phyloP scores from a whole-genome alignment of 2,329 filamentous ascomycete species.

The Aspergillus persii region DNA sequence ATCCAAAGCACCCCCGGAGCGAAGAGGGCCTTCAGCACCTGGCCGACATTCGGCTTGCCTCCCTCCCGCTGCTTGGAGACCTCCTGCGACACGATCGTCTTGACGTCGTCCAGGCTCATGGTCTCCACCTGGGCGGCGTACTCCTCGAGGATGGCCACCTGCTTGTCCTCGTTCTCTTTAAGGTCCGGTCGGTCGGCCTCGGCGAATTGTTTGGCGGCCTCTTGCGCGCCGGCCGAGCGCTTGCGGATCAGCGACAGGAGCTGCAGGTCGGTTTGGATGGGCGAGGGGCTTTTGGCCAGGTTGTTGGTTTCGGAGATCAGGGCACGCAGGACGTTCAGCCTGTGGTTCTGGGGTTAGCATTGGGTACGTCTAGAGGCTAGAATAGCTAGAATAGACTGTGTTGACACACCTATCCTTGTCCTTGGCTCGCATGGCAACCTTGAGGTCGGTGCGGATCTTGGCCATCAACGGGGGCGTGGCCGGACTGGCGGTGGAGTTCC shows the following conservation, averaged over 20 bases:
- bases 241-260: constrained; percentile 48
- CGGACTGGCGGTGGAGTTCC: constrained; percentile 39
- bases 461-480: constrained; percentile 43
- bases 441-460: constrained; percentile 47
- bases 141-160: constrained; percentile 44
- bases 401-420: constrained; percentile 42
- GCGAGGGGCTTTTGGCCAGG: constrained; percentile 45
- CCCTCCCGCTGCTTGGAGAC: constrained; percentile 36
- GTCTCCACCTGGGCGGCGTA: constrained; percentile 44
- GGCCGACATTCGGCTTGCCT: constrained; percentile 38
- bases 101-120: constrained; percentile 42
- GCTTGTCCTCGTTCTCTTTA: constrained; percentile 45
- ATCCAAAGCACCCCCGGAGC: constrained; percentile 40
- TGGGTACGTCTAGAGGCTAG: not conserved
- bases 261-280: constrained; percentile 48
- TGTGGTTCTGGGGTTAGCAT: constrained; percentile 15
- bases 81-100: constrained; percentile 33
- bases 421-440: constrained; percentile 50
- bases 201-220: constrained; percentile 42
- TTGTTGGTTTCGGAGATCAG: constrained; percentile 52
- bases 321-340: constrained; percentile 49
- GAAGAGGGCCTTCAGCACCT: constrained; percentile 44
- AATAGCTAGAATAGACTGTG: not conserved
- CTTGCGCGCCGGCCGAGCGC: constrained; percentile 36
- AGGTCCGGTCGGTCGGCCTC: constrained; percentile 44